Conservation (phyloP, 305 asterid species). For the Nicotiana rustica region DNA sequence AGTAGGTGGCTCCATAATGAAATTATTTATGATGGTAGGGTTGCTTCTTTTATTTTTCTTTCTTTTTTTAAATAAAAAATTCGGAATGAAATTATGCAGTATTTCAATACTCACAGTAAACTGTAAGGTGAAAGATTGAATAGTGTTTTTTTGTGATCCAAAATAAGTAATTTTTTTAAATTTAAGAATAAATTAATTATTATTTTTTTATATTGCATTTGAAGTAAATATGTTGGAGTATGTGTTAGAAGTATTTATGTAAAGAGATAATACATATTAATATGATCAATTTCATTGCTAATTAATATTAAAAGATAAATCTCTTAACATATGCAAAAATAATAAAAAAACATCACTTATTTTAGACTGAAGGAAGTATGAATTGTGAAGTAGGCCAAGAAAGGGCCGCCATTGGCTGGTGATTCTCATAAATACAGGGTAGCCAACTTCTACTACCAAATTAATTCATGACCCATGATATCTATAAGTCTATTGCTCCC, state of each 20-base stretch:
- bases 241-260: too few species aligned
- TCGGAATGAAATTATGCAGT: constrained; percentile 6
- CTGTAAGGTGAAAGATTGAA: constrained; percentile 2
- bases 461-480: background rate
- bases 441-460: constrained; percentile 16
- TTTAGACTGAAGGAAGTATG: background rate
- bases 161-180: too few species aligned
- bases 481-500: background rate
- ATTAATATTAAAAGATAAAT: too few species aligned
- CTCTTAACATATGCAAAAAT: too few species aligned
- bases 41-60: background rate
- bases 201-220: too few species aligned
- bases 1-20: background rate
- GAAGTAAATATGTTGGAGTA: too few species aligned
- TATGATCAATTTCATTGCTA: too few species aligned
- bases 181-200: too few species aligned
- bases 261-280: too few species aligned
- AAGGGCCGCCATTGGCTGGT: constrained; percentile 6
- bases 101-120: constrained; percentile 7
- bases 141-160: background rate
- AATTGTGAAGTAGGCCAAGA: background rate
- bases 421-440: background rate
- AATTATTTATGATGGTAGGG: constrained; percentile 13
- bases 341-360: too few species aligned
- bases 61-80: too few species aligned